Evolutionary conservation across 169 alveolate genomes (phyloP).

Genomic region (Toxoplasma gondii): DNA sequence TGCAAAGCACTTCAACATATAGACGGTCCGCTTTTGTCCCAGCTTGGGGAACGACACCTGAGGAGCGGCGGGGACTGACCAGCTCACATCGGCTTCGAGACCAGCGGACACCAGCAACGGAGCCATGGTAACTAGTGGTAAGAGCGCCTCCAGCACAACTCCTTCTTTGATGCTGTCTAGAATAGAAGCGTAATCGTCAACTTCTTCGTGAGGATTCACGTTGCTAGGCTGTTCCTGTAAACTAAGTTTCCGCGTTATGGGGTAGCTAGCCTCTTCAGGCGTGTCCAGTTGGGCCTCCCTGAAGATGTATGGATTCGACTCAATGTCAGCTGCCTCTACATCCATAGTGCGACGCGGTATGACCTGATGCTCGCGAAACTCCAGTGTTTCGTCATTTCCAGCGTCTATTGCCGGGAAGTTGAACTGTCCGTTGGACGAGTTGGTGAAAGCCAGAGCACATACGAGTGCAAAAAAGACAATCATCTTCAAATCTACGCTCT

Average conservation of each 20-base stretch:
- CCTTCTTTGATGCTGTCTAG: not conserved
- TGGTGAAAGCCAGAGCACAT: not conserved
- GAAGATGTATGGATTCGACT: not conserved
- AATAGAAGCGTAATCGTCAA: not conserved
- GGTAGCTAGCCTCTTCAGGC: not conserved
- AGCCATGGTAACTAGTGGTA: conserved; percentile 7
- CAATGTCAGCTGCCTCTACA: not conserved
- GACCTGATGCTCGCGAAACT: not conserved
- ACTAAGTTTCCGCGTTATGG: not conserved
- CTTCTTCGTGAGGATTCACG: not conserved
- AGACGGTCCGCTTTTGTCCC: not conserved
- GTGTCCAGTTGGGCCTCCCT: not conserved
- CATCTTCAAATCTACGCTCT: too few relatives aligned
- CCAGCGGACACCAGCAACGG: conserved; percentile 15
- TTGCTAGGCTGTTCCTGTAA: not conserved
- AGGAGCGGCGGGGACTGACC: not conserved
- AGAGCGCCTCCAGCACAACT: not conserved
- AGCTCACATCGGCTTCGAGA: not conserved
- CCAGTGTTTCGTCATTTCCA: not conserved
- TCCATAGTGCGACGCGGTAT: not conserved
- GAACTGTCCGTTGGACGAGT: not conserved
- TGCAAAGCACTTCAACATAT: conserved; percentile 1
- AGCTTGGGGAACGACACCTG: not conserved
- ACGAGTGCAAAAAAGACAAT: not conserved
- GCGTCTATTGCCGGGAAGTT: not conserved